phyloP scores from a whole-genome alignment of 1,139 yeast species.

The Wickerhamomyces sp. region DNA sequence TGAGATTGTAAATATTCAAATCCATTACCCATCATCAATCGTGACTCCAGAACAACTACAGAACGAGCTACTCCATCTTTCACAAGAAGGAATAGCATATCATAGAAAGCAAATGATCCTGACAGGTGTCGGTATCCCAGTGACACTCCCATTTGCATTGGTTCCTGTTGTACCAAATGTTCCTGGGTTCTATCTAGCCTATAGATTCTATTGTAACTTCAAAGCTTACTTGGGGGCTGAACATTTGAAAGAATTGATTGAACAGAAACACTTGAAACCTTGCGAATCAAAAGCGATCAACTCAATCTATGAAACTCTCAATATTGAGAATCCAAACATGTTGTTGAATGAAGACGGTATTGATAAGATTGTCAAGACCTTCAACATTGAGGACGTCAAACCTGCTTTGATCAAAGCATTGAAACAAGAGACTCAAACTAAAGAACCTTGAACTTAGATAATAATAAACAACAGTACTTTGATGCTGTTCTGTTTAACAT shows the following conservation, averaged over 20 bases:
- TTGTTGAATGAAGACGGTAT: constrained; percentile 29
- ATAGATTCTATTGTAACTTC: constrained; percentile 78
- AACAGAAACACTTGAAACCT: constrained; percentile 18
- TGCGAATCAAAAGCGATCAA: constrained; percentile 17
- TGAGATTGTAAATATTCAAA: constrained; percentile 14
- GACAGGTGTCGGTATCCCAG: constrained; percentile 64
- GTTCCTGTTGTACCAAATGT: constrained; percentile 88
- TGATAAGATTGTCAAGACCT: constrained; percentile 26
- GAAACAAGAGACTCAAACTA: constrained; percentile 37
- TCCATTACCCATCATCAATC: constrained; percentile 25
- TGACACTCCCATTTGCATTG: constrained; percentile 74
- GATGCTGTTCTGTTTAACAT: background rate
- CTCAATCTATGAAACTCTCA: constrained; percentile 21
- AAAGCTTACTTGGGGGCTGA: constrained; percentile 75
- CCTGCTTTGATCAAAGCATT: constrained; percentile 42
- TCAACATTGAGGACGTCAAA: constrained; percentile 33
- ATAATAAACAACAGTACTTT: background rate
- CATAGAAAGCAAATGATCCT: constrained; percentile 41
- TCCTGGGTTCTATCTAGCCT: constrained; percentile 88
- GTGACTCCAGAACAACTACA: constrained; percentile 20
- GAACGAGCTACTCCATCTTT: constrained; percentile 25
- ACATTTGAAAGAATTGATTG: constrained; percentile 48
- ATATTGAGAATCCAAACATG: constrained; percentile 21
- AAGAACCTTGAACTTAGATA: constrained; percentile 7
- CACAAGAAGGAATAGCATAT: constrained; percentile 32